Base-by-base conservation (phyloP, 192 early-diverging fungal species). In the Backusella tuberculispora region DNA sequence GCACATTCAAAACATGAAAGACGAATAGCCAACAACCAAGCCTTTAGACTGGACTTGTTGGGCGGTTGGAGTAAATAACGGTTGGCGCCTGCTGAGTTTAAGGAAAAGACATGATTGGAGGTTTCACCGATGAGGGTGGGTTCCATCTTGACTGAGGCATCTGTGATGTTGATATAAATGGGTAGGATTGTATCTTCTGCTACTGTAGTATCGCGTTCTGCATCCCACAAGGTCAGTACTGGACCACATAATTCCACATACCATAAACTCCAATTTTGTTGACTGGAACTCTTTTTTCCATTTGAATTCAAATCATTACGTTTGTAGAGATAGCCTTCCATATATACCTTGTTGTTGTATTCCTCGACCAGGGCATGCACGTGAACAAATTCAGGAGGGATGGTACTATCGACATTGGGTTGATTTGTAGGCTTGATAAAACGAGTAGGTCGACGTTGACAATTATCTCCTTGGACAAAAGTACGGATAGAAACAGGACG, bases 211-310 rank as follows among this genome's bases (percentile, higher is more conserved):
- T 76, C n/a, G 10, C 74, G 53, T 4, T 63, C 63, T 66, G 64
- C 64, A 63, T 89, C 88, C 85, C 88, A 90, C 37, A 95, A 85
- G 50, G 86, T 81, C 68, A 95, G 81, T 24, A 89, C 81, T 4
- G 92, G 86, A n/a, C 93, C 93, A 63, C 88, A 78, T 44, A 93
- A 80, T 84, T 95, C 93, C 4, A 90, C 91, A 75, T 89, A 90
- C 84, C 89, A 95, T 46, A 86, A 86, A 26, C 88, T 86, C 93
- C 93, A 95, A 15, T 69, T 45, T 56, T 89, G 84, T 74, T 85
- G 80, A 71, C 84, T 83, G 46, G 72, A 77, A 67, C 88, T 81
- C 3, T 85, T 85, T 13, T 81, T 82, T 15, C 90, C 91, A 74
- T 92, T 89, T 37, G 84, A 73, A 5, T 85, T 79, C 3, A 82